Evolutionary conservation across 345 rosid genomes (phyloP), one percentile per base, ranked within the genome.

Genomic region (thale cress (Arabidopsis thaliana)): DNA sequence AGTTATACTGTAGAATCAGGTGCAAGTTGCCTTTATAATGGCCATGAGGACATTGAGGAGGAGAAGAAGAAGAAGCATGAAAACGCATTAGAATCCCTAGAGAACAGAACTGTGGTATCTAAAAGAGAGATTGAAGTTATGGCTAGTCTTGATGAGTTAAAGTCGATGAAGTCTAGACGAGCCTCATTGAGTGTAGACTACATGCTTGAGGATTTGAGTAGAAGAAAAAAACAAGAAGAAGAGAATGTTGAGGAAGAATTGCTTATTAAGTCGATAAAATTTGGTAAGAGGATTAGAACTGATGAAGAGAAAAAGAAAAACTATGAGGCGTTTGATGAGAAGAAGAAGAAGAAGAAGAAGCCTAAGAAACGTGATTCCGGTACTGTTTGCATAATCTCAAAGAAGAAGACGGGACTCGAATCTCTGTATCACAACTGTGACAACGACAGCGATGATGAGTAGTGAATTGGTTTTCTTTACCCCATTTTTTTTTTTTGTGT

Each of bases 71-170:
- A 25, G 59, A 84, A 80, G 65, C 34, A 12, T 5, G 95, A 93
- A 59, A 89, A 89, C 77, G 82, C 82, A 85, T 91, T 96, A 16
- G 90, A 90, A 76, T 4, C 60, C 0, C 58, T 93, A 79, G 93
- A 89, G 83, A 89, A 86, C 67, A 69, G 93, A 57, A 88, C 90
- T 0, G 51, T 83, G 64, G 90, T 85, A 76, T 90, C 90, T 1
- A 93, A 90, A 63, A 80, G 89, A 74, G 91, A 90, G 83, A 89
- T 90, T 88, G 93, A 89, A 69, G 88, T 93, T 57, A 81, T 90
- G 60, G 93, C 93, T 9, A 79, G 91, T 0, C 90, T 93, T 55
- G 93, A 91, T 75, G 96, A 87, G 78, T 81, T 89, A 91, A 89
- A 87, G 67, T 84, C 91, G 40, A 80, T 89, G 87, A 89, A 79